Conservation (phyloP, 306 rosid genomes). For the Fragaria ananassa region DNA sequence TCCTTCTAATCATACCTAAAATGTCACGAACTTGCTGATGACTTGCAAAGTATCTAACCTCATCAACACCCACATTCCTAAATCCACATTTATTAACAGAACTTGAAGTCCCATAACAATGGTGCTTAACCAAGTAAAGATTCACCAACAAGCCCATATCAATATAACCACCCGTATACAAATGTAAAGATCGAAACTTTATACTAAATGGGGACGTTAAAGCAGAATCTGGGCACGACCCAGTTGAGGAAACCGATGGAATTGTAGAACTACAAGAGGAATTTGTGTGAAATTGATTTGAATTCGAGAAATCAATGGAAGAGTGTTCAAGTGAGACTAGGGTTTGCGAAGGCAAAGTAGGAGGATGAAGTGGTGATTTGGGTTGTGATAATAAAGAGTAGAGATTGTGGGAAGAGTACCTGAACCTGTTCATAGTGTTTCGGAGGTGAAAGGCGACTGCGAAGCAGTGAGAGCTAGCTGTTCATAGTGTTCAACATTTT, state of each 20-base stretch:
- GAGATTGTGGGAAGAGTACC: slow-evolving; percentile 36
- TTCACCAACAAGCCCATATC: not conserved
- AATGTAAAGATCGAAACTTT: slow-evolving; percentile 20
- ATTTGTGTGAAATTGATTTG: slow-evolving; percentile 20
- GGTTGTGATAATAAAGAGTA: slow-evolving; percentile 19
- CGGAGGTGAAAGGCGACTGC: slow-evolving; percentile 2
- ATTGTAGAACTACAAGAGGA: slow-evolving; percentile 8
- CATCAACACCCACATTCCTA: slow-evolving; percentile 10
- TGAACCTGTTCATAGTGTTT: slow-evolving; percentile 24
- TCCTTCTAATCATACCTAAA: slow-evolving; percentile 37
- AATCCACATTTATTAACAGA: not conserved
- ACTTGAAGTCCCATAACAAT: slow-evolving; percentile 1
- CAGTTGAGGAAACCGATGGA: slow-evolving; percentile 19
- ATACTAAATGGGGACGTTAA: slow-evolving; percentile 13
- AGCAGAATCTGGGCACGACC: slow-evolving; percentile 23
- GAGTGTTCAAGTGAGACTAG: slow-evolving; percentile 11
- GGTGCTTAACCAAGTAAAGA: slow-evolving; percentile 6
- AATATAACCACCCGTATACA: not conserved
- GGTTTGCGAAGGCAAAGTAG: slow-evolving; percentile 16
- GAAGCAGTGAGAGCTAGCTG: not conserved
- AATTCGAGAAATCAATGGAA: slow-evolving; percentile 4
- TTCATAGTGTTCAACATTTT: not conserved
- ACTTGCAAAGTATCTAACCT: slow-evolving; percentile 19
- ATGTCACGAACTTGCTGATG: slow-evolving; percentile 42
- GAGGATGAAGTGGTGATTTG: slow-evolving; percentile 1